Evolutionary conservation across 73 alveolate species (phyloP).

Genomic region (Breviolum minutum): DNA sequence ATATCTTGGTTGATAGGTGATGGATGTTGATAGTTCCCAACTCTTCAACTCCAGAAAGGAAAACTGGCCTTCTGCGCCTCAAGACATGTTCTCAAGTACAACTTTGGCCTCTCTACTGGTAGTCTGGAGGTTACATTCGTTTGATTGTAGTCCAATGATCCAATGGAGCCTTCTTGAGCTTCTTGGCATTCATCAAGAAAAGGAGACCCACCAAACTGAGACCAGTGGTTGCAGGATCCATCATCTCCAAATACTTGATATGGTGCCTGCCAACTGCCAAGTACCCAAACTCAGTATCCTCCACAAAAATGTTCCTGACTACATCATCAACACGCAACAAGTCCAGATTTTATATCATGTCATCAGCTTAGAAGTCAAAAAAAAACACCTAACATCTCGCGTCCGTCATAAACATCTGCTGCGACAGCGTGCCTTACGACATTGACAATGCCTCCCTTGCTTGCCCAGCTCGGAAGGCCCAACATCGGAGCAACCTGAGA

Average conservation of each 20-base stretch:
- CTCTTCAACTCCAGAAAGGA: background rate
- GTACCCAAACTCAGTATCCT: background rate
- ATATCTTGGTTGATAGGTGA: background rate
- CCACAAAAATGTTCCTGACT: too few relatives aligned
- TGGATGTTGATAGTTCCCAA: background rate
- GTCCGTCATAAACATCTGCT: background rate
- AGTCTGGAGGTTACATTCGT: too few relatives aligned
- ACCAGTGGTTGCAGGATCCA: conserved; percentile 26
- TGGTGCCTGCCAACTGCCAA: conserved; percentile 19
- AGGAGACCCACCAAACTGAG: conserved; percentile 24
- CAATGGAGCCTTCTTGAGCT: conserved; percentile 30
- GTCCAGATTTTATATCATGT: too few relatives aligned
- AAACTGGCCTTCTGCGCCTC: too few relatives aligned
- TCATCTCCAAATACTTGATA: conserved; percentile 33
- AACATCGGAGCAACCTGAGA: conserved; percentile 77
- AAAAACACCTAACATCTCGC: background rate
- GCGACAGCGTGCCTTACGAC: background rate
- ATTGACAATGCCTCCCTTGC: conserved; percentile 84
- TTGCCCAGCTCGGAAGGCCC: conserved; percentile 84
- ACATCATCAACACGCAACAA: too few relatives aligned
- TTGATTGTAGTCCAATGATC: background rate
- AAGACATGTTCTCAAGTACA: too few relatives aligned
- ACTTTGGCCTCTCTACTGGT: too few relatives aligned
- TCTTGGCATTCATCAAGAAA: conserved; percentile 80
- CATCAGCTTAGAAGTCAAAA: too few relatives aligned